Percentiles rank a stretch among this genome's conserved stretches.
Conservation (phyloP, 805 yeast species). For the Schwanniomyces sp. region DNA sequence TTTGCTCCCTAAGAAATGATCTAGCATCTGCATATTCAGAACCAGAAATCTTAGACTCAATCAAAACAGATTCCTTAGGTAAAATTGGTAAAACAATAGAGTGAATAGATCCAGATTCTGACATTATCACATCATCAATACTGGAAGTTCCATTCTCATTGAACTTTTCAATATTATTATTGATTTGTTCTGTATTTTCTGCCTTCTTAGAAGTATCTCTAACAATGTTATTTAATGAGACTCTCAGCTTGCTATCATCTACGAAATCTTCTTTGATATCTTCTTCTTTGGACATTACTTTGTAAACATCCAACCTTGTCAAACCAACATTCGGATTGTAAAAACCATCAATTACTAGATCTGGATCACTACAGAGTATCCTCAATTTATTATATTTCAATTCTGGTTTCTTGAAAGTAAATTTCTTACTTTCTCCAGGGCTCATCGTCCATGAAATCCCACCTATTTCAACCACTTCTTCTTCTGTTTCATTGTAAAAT, state of each 20-base stretch:
- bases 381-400: constrained; percentile 14
- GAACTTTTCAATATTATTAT: neutral
- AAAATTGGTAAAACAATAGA: constrained; percentile 31
- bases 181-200: neutral
- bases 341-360: constrained; percentile 13
- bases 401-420: constrained; percentile 21
- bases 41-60: constrained; percentile 10
- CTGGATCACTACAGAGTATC: constrained; percentile 15
- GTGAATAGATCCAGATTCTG: constrained; percentile 17
- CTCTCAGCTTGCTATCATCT: no score
- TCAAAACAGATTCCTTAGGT: constrained; percentile 23
- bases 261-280: no score
- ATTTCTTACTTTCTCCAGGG: constrained; percentile 25
- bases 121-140: constrained; percentile 4
- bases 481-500: constrained; percentile 14
- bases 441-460: constrained; percentile 10
- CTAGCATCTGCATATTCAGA: constrained; percentile 23
- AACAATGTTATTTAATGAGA: neutral
- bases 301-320: neutral
- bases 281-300: neutral
- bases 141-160: constrained; percentile 5
- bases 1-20: constrained; percentile 6
- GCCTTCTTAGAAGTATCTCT: constrained; percentile 1
- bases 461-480: constrained; percentile 18
- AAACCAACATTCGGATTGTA: neutral